phyloP scores from a whole-genome alignment of 352 stramenopile genomes.

The Phytophthora pinifolia region DNA sequence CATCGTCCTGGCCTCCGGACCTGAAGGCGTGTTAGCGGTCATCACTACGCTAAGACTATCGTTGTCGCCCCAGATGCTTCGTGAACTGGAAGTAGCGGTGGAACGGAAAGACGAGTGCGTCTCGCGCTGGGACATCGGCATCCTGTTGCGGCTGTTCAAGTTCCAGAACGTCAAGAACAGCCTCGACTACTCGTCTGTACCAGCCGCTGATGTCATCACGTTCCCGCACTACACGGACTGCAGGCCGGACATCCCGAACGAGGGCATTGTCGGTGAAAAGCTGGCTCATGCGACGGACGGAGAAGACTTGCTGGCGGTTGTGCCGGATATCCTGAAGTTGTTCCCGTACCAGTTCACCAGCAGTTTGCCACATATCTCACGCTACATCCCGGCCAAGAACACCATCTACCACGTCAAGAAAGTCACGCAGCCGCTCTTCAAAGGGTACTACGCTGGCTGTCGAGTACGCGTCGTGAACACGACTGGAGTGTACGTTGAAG shows the following conservation, averaged over 20 bases:
- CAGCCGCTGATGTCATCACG: conserved; percentile 3
- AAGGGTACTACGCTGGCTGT: conserved; percentile 15
- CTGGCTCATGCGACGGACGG: conserved; percentile 9
- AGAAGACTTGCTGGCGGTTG: conserved; percentile 6
- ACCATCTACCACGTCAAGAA: conserved; percentile 18
- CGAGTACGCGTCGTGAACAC: conserved; percentile 12
- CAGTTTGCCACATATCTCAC: conserved; percentile 10
- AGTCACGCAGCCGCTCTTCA: conserved; percentile 14
- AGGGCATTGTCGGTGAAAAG: conserved; percentile 4
- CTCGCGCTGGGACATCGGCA: conserved; percentile 13
- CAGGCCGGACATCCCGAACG: conserved; percentile 8
- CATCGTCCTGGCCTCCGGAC: not conserved
- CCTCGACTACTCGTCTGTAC: conserved; percentile 13
- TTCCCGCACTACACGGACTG: conserved; percentile 22
- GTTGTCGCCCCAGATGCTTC: conserved; percentile 3
- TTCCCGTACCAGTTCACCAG: conserved; percentile 16
- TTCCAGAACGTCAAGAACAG: conserved; percentile 14
- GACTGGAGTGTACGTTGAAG: conserved; percentile 9
- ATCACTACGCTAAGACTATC: conserved; percentile 6
- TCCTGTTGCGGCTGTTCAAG: conserved; percentile 14
- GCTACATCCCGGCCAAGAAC: conserved; percentile 13
- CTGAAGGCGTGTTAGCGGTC: conserved; percentile 7
- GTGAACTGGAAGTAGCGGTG: conserved; percentile 4
- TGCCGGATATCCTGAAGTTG: conserved; percentile 12
- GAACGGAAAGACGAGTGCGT: conserved; percentile 6